Percentiles rank a stretch among this genome's conserved stretches.
phyloP scores from a whole-genome alignment of 345 rosid genomes.

The Salix koriyanagi region DNA sequence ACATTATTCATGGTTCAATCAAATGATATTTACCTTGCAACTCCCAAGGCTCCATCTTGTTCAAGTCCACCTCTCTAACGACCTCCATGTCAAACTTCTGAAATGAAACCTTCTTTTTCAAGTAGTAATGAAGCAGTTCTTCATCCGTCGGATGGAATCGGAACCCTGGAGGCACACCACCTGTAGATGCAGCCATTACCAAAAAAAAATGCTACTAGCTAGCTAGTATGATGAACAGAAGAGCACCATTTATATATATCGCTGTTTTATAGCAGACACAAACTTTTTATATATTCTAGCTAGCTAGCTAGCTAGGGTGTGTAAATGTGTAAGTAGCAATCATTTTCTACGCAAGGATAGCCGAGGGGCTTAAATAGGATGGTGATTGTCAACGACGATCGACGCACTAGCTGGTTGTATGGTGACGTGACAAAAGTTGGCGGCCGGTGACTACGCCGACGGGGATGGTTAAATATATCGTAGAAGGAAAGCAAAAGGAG shows the following conservation, averaged over 20 bases:
- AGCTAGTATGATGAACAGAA: background rate
- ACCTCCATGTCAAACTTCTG: slow-evolving; percentile 98
- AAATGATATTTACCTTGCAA: slow-evolving; percentile 56
- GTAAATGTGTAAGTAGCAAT: slow-evolving; percentile 1
- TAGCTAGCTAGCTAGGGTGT: background rate
- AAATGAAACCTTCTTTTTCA: slow-evolving; percentile 86
- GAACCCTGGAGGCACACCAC: slow-evolving; percentile 97
- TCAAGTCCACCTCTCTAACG: slow-evolving; percentile 86
- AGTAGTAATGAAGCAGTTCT: slow-evolving; percentile 88
- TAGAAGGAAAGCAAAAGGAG: slow-evolving; percentile 49
- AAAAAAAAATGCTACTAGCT: background rate
- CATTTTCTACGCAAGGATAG: slow-evolving; percentile 7
- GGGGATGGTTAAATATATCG: slow-evolving; percentile 77
- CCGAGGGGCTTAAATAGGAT: slow-evolving; percentile 23
- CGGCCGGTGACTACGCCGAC: slow-evolving; percentile 92
- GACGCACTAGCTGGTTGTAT: background rate
- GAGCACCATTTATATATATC: background rate
- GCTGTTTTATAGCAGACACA: background rate
- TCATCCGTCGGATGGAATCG: slow-evolving; percentile 95
- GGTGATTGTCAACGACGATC: slow-evolving; percentile 27
- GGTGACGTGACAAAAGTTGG: slow-evolving; percentile 50
- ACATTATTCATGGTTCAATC: background rate
- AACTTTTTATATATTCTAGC: background rate
- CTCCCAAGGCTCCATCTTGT: slow-evolving; percentile 98
- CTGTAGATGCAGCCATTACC: slow-evolving; percentile 54